Percentiles rank a stretch among this genome's conserved stretches.
phyloP scores from a whole-genome alignment of 768 basidiomycete genomes.

The Albatrellus ellisii region DNA sequence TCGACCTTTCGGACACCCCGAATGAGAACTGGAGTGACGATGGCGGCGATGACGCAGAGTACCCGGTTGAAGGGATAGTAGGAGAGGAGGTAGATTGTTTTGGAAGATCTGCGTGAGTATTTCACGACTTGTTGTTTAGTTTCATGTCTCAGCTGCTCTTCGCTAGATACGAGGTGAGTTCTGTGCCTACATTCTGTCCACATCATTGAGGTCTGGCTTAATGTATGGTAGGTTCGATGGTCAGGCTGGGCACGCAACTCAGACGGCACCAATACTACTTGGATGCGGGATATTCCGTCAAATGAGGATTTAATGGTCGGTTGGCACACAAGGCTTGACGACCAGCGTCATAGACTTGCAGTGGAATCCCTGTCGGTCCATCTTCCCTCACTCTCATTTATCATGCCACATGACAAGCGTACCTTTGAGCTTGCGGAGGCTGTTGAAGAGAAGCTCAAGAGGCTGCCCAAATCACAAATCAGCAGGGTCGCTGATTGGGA shows the following conservation, averaged over 20 bases:
- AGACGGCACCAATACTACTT: conserved; percentile 13
- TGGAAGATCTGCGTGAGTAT: conserved; percentile 6
- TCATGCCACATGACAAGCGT: conserved; percentile 7
- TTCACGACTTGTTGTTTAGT: neutral
- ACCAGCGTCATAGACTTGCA: conserved; percentile 2
- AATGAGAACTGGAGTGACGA: neutral
- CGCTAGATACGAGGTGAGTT: conserved; percentile 11
- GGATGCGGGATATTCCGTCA: conserved; percentile 5
- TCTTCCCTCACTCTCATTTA: conserved; percentile 1
- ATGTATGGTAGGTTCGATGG: conserved; percentile 10
- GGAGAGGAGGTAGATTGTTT: conserved; percentile 13
- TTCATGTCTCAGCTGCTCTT: neutral
- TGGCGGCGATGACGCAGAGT: conserved; percentile 8
- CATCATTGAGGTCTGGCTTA: neutral
- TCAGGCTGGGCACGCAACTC: conserved; percentile 7
- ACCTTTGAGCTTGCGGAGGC: conserved; percentile 11
- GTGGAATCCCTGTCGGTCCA: conserved; percentile 6
- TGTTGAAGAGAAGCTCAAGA: conserved; percentile 5
- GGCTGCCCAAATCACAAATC: neutral
- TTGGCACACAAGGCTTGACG: conserved; percentile 4
- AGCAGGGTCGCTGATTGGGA: neutral
- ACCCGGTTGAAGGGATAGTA: conserved; percentile 13
- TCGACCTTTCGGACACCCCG: no score
- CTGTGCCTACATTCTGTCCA: neutral
- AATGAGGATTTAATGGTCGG: conserved; percentile 1